Evolutionary conservation across 106 monocot genomes (phyloP), one percentile per base, ranked within the genome.

Genomic region (Xerophyta viscosa): DNA sequence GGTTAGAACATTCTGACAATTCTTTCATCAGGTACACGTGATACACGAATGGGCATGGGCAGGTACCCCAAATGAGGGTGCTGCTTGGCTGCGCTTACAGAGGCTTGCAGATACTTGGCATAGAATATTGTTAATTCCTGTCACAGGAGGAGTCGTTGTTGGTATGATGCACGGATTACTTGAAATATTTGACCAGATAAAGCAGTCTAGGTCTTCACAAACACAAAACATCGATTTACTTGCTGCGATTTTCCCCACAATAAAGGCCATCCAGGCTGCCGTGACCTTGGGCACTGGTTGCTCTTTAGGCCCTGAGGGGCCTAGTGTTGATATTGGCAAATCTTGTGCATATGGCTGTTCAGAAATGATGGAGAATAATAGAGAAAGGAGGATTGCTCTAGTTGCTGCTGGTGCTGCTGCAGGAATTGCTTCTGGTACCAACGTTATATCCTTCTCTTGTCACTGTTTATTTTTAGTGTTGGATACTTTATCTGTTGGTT

Each of bases 41-140:
- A 99, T 99, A 68, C 98, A 99, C 71, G 86, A 99, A 75, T 90
- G 90, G 98, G 98, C 98, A 12, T 99, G 98, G 98, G 98, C 98
- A 37, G 98, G 98, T 48, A 99, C 98, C 12, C 98, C 98, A 29
- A 90, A 86, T 33, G 98, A 99, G 61, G 98, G 98, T 61, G 98
- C 98, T 56, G 79, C 98, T 22, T 99, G 90, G 89, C 90, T 99
- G 17, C 90, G 98, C 23, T 61, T 99, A 50, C 98, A 99, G 48
- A 76, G 83, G 28, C 60, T 99, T 19, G 74, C 81, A 48, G 90
- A 90, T 64, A 99, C 98, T 50, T 99, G 98, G 98, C 98, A 99
- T 43, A 76, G 98, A 46, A 86, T 99, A 63, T 58, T 99, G 31
- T 62, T 99, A 42, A 83, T 99, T 52, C 90, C 98, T 8, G 90